Evolutionary conservation across 2,329 filamentous ascomycete species (phyloP).

Genomic region (Colletotrichum musicola): DNA sequence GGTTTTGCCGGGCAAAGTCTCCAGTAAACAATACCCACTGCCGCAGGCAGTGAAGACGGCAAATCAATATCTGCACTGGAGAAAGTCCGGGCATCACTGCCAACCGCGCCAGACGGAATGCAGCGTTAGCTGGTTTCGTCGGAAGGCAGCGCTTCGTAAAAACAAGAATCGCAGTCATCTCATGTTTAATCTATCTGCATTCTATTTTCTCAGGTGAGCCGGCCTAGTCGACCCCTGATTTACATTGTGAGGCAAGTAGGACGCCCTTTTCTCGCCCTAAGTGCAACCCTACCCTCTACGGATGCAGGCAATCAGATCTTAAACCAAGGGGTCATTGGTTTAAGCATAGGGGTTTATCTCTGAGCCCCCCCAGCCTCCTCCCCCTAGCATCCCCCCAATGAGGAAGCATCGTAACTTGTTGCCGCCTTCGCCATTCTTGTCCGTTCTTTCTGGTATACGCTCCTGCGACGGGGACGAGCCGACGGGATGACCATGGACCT

Average conservation of each 20-base stretch:
- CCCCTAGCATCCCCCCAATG: neutral
- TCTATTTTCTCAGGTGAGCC: conserved; percentile 15
- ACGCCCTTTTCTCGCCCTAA: conserved; percentile 4
- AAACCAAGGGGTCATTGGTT: conserved; percentile 1
- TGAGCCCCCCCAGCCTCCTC: neutral
- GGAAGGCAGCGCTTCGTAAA: neutral
- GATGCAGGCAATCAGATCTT: conserved; percentile 1
- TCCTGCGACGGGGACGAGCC: conserved; percentile 9
- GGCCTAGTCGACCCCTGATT: conserved; percentile 24
- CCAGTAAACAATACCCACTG: neutral
- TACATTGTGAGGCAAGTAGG: conserved; percentile 22
- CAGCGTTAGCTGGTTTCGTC: neutral
- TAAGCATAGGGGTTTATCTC: conserved; percentile 19
- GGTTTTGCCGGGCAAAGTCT: neutral
- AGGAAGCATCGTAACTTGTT: conserved; percentile 4
- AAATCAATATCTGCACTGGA: neutral
- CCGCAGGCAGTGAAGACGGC: neutral
- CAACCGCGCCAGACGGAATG: conserved; percentile 1
- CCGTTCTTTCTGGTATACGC: neutral
- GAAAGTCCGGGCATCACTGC: neutral
- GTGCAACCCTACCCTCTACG: conserved; percentile 15
- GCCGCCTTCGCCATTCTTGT: neutral
- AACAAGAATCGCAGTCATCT: neutral
- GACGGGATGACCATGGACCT: conserved; percentile 8
- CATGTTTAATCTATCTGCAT: conserved; percentile 21